Evolutionary conservation across 1,139 yeast genomes (phyloP), one percentile per base, ranked within the genome.

Genomic region (Blastobotrys malaysiensis): DNA sequence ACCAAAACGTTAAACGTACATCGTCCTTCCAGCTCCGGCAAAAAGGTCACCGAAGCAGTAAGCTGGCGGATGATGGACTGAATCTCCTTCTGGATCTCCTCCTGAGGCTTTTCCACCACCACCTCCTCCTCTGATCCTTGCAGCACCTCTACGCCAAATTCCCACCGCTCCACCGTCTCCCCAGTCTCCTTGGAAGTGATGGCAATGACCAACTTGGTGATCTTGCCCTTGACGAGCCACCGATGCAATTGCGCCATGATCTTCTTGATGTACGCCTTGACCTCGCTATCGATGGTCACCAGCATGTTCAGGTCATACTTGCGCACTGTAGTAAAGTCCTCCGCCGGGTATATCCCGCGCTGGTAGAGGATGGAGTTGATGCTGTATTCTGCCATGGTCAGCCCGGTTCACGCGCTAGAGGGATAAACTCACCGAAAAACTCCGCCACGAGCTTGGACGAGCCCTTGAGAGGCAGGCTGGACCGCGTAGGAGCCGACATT

Each of bases 1-100:
- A 90, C 97, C 57, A 90, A 74, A 1, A 91, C 95, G 64, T 88
- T 90, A 69, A 91, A 90, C 0, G 97, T 88, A 64, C 86, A 84
- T 22, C 80, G 81, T 13, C 84, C 81, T 54, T 77, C 75, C 46
- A 91, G 72, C 26, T 86, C 79, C 0, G 98, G 98, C 52, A 91
- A 75, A 66, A 89, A 89, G 0, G 96, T 83, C 1, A 88, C 88
- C 52, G 95, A 86, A 0, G 96, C 89, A 0, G 96, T 89, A 52
- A 91, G 87, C 65, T 91, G 98, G 49, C 97, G 80, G 49, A 91
- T 83, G 20, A 91, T 84, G 0, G 93, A 83, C 66, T 89, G 95
- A 16, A 91, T 88, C 61, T 90, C 95, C 55, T 73, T 75, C 63
- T 86, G 91, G 6, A 86, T 81, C 45, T 77, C 80, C 2, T 75